Conservation (phyloP, 768 basidiomycete species). For the Boletus edulis region DNA sequence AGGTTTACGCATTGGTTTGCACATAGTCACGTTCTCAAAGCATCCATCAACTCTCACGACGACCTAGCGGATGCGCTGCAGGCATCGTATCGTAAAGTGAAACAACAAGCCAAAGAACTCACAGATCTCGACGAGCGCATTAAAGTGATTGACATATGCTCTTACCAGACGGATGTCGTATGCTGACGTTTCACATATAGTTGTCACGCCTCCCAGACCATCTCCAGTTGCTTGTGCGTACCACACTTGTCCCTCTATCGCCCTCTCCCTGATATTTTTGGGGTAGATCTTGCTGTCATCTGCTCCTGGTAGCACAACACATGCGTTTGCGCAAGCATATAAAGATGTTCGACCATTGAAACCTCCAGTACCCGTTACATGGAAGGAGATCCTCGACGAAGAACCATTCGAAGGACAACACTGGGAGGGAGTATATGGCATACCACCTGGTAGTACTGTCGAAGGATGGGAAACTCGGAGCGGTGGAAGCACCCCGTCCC, state of each 20-base stretch:
- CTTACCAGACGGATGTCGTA: neutral
- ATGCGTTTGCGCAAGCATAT: constrained; percentile 52
- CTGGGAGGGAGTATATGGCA: constrained; percentile 72
- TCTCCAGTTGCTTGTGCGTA: constrained; percentile 65
- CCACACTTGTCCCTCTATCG: too few species aligned
- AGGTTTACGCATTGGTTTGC: constrained; percentile 9
- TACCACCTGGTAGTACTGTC: constrained; percentile 46
- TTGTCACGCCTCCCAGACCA: constrained; percentile 64
- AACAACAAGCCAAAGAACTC: constrained; percentile 44
- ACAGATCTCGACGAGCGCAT: constrained; percentile 67
- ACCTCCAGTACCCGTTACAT: constrained; percentile 49
- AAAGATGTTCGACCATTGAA: constrained; percentile 36
- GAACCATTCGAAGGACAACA: constrained; percentile 86
- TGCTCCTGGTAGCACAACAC: constrained; percentile 48
- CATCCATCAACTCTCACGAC: constrained; percentile 65
- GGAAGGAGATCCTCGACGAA: constrained; percentile 76
- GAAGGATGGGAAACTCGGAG: constrained; percentile 45
- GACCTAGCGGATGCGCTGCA: constrained; percentile 58
- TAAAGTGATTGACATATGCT: constrained; percentile 39
- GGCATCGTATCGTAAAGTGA: constrained; percentile 50
- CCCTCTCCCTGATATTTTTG: constrained; percentile 1
- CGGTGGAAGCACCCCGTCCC: constrained; percentile 61
- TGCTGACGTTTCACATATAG: constrained; percentile 31
- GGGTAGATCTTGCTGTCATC: constrained; percentile 55
- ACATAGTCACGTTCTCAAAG: constrained; percentile 60